A percentile compares a stretch with the other conserved stretches of the same genome.
These are phyloP conservation scores for Isoetes engelmannii DNA, from an alignment of 83 land plant species.

Conservation along the genomic window DNA sequence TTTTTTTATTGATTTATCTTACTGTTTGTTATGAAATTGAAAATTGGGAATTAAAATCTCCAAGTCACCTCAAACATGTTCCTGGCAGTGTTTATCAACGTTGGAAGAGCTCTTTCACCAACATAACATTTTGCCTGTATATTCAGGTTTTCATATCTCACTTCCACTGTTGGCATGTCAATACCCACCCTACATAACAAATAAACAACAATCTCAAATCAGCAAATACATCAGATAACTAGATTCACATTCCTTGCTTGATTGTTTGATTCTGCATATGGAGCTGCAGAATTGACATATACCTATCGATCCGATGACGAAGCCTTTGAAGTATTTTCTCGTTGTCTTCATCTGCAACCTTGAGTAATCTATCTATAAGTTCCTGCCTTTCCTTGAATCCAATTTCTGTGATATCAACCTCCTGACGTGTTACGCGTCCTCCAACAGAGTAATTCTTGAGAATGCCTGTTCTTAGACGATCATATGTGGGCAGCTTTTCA, in stretches of 20 bases:
- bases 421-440: background rate
- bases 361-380: background rate
- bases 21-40: background rate
- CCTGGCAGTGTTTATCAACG: constrained; percentile 7
- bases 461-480: background rate
- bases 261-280: background rate
- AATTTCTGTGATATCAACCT: background rate
- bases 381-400: background rate
- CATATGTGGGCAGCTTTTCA: constrained; percentile 6
- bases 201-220: background rate
- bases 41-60: background rate
- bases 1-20: background rate
- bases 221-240: background rate
- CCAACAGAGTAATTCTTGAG: background rate
- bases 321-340: background rate
- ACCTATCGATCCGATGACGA: background rate
- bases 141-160: constrained; percentile 6
- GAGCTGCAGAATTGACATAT: background rate
- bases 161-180: constrained; percentile 12
- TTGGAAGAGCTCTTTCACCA: constrained; percentile 11
- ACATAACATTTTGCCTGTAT: constrained; percentile 5
- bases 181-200: constrained; percentile 7
- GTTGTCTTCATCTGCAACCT: constrained; percentile 6
- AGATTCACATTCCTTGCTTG: background rate
- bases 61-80: constrained; percentile 8